Evolutionary conservation across 352 stramenopile species (phyloP).

Genomic region (Pythium periplocum): DNA sequence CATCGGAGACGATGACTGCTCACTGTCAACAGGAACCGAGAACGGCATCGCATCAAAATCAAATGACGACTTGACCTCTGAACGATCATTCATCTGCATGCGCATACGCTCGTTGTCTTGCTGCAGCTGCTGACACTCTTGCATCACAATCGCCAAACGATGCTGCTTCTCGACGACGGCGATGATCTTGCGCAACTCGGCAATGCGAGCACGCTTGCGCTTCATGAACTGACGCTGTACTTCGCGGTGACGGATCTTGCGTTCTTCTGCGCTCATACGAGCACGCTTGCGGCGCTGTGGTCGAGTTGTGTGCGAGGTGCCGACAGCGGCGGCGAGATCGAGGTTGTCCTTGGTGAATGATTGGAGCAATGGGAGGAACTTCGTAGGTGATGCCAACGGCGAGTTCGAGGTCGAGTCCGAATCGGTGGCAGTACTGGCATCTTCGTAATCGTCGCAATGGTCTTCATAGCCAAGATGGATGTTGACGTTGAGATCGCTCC

Average conservation of each 20-base stretch:
- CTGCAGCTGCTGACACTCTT: constrained; percentile 11
- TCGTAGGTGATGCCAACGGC: too few species aligned
- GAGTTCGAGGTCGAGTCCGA: too few species aligned
- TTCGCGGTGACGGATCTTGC: neutral
- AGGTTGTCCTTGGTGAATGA: too few species aligned
- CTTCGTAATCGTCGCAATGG: too few species aligned
- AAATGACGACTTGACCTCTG: too few species aligned
- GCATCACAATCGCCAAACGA: constrained; percentile 5
- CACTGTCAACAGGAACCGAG: constrained; percentile 1
- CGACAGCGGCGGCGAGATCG: too few species aligned
- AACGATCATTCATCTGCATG: constrained; percentile 1
- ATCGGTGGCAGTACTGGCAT: too few species aligned
- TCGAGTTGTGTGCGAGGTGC: too few species aligned
- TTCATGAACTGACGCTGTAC: constrained; percentile 5
- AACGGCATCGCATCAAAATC: constrained; percentile 9
- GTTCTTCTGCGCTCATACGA: constrained; percentile 2
- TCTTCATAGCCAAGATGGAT: too few species aligned
- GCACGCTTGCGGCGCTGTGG: neutral
- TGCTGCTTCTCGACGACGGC: constrained; percentile 9
- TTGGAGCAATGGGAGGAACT: too few species aligned
- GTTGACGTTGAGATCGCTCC: too few species aligned
- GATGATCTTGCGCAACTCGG: constrained; percentile 2
- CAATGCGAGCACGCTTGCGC: constrained; percentile 3
- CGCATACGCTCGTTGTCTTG: constrained; percentile 5
- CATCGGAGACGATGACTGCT: too few species aligned